These are phyloP conservation scores for Cutaneotrichosporon sp. DNA, from an alignment of 1,284 basidiomycete species.

Conservation along the genomic window DNA sequence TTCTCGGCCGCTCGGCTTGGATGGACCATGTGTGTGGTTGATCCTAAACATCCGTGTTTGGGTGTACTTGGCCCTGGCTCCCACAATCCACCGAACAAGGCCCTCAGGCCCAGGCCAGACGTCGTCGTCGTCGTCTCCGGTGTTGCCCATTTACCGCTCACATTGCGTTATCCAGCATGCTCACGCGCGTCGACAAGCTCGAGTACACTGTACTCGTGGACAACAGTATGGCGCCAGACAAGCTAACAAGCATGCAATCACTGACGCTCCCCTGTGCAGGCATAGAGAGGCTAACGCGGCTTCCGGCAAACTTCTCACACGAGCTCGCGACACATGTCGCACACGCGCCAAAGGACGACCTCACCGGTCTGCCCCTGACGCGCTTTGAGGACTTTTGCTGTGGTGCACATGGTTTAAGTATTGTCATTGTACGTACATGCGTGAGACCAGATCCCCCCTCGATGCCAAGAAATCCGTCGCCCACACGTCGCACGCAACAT, in stretches of 20 bases:
- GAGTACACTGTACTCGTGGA: constrained; percentile 40
- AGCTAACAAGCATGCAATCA: background rate
- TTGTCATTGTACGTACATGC: constrained; percentile 60
- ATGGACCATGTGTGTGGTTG: too few species aligned
- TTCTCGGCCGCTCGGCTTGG: too few species aligned
- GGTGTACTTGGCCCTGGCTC: too few species aligned
- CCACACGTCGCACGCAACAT: too few species aligned
- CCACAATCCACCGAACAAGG: too few species aligned
- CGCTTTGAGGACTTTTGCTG: constrained; percentile 73
- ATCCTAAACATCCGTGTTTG: too few species aligned
- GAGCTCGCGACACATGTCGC: constrained; percentile 62
- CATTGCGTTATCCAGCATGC: background rate
- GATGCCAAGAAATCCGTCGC: too few species aligned
- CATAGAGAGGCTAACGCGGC: constrained; percentile 61
- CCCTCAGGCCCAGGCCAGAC: too few species aligned
- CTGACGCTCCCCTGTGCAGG: background rate
- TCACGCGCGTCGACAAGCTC: constrained; percentile 32
- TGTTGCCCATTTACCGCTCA: constrained; percentile 16
- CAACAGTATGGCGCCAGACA: constrained; percentile 19
- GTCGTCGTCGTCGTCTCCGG: background rate
- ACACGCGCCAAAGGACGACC: constrained; percentile 48
- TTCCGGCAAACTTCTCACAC: constrained; percentile 69
- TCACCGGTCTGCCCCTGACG: constrained; percentile 60
- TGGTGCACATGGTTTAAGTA: constrained; percentile 75
- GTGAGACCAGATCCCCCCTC: too few species aligned